Base-by-base conservation (phyloP, 352 stramenopile species). In the Globisporangium emineosum region DNA sequence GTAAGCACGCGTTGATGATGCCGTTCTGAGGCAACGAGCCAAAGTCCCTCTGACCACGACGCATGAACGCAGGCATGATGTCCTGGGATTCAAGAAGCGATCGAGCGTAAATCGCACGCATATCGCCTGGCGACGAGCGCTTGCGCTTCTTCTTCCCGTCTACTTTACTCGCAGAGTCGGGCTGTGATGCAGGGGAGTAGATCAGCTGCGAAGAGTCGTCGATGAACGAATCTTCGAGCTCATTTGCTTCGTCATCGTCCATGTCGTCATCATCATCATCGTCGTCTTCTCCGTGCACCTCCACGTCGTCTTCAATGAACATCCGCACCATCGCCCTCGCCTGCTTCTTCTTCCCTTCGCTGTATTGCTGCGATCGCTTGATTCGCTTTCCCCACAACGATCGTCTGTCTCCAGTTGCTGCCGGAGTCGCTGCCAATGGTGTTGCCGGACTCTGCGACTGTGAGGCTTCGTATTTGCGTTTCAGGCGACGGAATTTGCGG, bases 161-260 rank as follows among this genome's bases (percentile, higher is more conserved):
- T 10, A 19, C 27, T 32, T 37, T 57, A 30, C 25, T 30, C 10
- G 56, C 40, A 7, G 60, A 66, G 15, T 53, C 37, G 29, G 60
- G 63, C 25, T 57, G 57, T 8, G 49, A 42, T 10, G 30, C 12
- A 52, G 70, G 83, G 7, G 85, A 92, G 65, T 89, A 93, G n/a
- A 91, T 49, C 37, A 93, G 60, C 63, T 94, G 86, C 3, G 86
- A 92, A 1, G 83, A 90, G 72, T 94, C 77, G 56, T 94, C 86
- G 56, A 94, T 94, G 43, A 94, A 94, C 32, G 83, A 89, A 29
- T 83, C 68, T 51, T 92, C 83, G 2, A 73, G 64, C 19, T 71
- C 77, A 51, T 88, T 68, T 3, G 54, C 53, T 9, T 67, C 71
- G 29, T 66, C 62, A 55, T 71, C 65, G 23, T 78, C 72, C 63